phyloP scores from a whole-genome alignment of 805 yeast genomes.

The Lachancea meyersii region DNA sequence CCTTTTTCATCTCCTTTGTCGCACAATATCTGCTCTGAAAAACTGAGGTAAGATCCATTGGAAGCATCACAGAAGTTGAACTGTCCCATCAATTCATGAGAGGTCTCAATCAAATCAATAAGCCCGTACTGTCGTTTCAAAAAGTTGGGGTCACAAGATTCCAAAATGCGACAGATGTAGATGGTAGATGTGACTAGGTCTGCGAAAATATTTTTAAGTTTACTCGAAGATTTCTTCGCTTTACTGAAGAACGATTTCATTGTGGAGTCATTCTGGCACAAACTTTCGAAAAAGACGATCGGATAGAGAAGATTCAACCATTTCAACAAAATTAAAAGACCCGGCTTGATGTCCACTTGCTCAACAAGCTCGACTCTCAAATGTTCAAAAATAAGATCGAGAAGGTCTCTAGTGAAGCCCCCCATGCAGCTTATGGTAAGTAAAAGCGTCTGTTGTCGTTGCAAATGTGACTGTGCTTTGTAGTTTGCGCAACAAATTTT shows the following conservation, averaged over 20 bases:
- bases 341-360: background rate
- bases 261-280: conserved; percentile 34
- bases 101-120: conserved; percentile 39
- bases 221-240: conserved; percentile 40
- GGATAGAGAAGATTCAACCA: conserved; percentile 41
- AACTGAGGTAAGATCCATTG: conserved; percentile 53
- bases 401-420: conserved; percentile 39
- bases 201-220: conserved; percentile 42
- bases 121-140: conserved; percentile 30
- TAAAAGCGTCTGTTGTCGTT: conserved; percentile 41
- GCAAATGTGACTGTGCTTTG: conserved; percentile 20
- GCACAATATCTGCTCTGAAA: conserved; percentile 51
- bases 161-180: conserved; percentile 10
- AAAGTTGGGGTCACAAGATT: background rate
- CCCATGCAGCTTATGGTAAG: conserved; percentile 50
- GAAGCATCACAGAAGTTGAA: conserved; percentile 63
- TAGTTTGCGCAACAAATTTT: conserved; percentile 32
- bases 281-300: conserved; percentile 49
- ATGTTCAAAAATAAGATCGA: conserved; percentile 31
- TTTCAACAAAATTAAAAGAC: conserved; percentile 23
- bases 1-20: conserved; percentile 39
- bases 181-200: conserved; percentile 20
- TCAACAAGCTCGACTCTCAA: background rate
- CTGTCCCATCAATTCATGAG: conserved; percentile 71
- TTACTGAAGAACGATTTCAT: conserved; percentile 38